A percentile compares a stretch with the other conserved stretches of the same genome.
These are phyloP conservation scores for Phytopythium chamaehyphon DNA, from an alignment of 352 stramenopile species.

Conservation along the genomic window DNA sequence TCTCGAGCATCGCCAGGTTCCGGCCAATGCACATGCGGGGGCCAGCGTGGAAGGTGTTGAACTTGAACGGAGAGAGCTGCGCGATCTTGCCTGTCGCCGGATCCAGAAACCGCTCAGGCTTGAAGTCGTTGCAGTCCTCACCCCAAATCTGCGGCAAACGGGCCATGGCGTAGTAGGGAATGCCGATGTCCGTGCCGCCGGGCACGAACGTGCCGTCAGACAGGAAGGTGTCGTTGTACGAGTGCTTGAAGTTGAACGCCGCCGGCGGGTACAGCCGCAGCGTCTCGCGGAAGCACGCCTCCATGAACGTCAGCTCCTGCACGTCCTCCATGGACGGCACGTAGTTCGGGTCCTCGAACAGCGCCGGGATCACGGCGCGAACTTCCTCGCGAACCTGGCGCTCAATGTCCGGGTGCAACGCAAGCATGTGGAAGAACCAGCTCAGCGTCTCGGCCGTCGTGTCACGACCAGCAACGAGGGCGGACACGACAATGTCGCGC, in stretches of 20 bases:
- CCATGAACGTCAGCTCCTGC: constrained; percentile 40
- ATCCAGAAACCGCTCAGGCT: constrained; percentile 47
- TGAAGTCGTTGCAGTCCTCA: constrained; percentile 30
- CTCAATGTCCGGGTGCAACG: constrained; percentile 39
- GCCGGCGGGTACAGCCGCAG: constrained; percentile 53
- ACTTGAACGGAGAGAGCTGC: constrained; percentile 50
- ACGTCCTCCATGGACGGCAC: constrained; percentile 31
- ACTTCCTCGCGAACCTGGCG: constrained; percentile 41
- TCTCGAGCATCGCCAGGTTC: constrained; percentile 69
- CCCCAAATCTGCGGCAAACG: constrained; percentile 30
- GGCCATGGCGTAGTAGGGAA: constrained; percentile 40
- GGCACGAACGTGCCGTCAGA: constrained; percentile 55
- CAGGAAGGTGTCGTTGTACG: constrained; percentile 39
- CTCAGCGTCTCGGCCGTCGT: constrained; percentile 62
- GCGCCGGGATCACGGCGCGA: constrained; percentile 25
- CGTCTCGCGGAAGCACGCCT: constrained; percentile 50
- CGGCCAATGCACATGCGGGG: constrained; percentile 54
- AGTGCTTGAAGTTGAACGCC: constrained; percentile 39
- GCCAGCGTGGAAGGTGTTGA: constrained; percentile 59
- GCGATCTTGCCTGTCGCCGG: constrained; percentile 19
- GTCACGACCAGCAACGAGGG: constrained; percentile 66
- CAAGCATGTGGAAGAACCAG: constrained; percentile 65
- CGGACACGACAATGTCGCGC: constrained; percentile 57
- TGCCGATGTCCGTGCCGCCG: constrained; percentile 33
- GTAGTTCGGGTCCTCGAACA: constrained; percentile 15